Conservation (phyloP, 1,284 basidiomycete genomes). For the Boletus albobrunnescens region DNA sequence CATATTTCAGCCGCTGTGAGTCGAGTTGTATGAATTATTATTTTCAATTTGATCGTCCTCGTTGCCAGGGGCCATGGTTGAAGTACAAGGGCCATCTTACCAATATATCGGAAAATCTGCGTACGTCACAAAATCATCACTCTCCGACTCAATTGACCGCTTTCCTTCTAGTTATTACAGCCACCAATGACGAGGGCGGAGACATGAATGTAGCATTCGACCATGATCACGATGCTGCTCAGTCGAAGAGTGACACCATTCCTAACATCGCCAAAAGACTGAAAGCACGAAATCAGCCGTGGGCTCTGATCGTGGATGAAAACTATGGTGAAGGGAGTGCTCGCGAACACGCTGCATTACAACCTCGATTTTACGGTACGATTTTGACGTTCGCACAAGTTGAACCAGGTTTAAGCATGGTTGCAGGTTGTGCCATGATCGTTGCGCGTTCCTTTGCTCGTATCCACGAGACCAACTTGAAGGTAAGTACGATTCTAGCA, state of each 20-base stretch:
- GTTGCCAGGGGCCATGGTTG: slow-evolving; percentile 82
- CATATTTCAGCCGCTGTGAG: slow-evolving; percentile 90
- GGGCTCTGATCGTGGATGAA: slow-evolving; percentile 94
- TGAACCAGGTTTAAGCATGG: neutral
- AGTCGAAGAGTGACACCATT: slow-evolving; percentile 73
- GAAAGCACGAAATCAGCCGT: slow-evolving; percentile 78
- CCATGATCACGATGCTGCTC: slow-evolving; percentile 44
- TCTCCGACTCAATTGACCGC: slow-evolving; percentile 37
- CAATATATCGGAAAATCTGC: slow-evolving; percentile 94
- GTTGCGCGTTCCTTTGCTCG: slow-evolving; percentile 92
- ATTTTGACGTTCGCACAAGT: neutral
- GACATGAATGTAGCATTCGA: slow-evolving; percentile 89
- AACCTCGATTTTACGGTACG: slow-evolving; percentile 91
- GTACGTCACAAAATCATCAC: slow-evolving; percentile 44
- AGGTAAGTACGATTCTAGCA: slow-evolving; percentile 49
- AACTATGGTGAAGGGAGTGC: slow-evolving; percentile 98
- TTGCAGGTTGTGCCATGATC: slow-evolving; percentile 74
- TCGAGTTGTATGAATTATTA: slow-evolving; percentile 7
- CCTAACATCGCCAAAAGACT: slow-evolving; percentile 86
- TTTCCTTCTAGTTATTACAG: slow-evolving; percentile 59
- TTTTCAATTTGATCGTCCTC: slow-evolving; percentile 6
- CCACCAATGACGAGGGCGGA: slow-evolving; percentile 89
- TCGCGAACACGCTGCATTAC: slow-evolving; percentile 96
- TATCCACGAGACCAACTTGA: slow-evolving; percentile 97
- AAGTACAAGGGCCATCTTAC: slow-evolving; percentile 97